Conservation (phyloP, 2,329 filamentous ascomycete species). For the Colletotrichum brevisporum region DNA sequence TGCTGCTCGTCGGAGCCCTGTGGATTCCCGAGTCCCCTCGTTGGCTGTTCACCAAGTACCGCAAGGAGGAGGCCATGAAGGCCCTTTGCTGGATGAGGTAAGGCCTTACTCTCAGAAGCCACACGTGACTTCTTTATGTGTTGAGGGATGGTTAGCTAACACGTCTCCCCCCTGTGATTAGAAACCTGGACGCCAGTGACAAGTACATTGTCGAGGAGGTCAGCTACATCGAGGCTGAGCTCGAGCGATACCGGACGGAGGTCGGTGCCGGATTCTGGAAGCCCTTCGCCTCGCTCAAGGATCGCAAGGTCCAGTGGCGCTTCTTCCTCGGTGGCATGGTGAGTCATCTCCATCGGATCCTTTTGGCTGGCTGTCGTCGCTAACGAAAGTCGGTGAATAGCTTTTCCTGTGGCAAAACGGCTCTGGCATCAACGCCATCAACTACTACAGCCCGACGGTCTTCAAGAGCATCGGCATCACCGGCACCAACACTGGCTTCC, state of each 20-base stretch:
- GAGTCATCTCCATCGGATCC: neutral
- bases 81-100: conserved; percentile 72
- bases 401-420: conserved; percentile 87
- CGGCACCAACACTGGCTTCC: conserved; percentile 60
- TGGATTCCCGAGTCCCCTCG: conserved; percentile 77
- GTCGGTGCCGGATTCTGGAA: conserved; percentile 83
- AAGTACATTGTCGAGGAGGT: conserved; percentile 82
- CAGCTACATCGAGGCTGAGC: conserved; percentile 76
- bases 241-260: conserved; percentile 73
- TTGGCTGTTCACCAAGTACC: conserved; percentile 76
- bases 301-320: conserved; percentile 75
- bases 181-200: conserved; percentile 66
- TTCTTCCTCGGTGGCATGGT: conserved; percentile 78
- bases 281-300: conserved; percentile 72
- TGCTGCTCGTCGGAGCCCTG: conserved; percentile 71
- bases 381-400: conserved; percentile 15
- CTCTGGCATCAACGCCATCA: conserved; percentile 80
- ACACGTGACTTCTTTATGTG: neutral
- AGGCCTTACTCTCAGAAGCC: neutral
- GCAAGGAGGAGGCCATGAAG: conserved; percentile 70
- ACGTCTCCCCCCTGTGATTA: neutral
- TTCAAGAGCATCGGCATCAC: conserved; percentile 69
- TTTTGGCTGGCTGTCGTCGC: neutral
- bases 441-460: conserved; percentile 80
- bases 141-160: neutral